These are phyloP conservation scores for Podospora appendiculata DNA, from an alignment of 495 filamentous ascomycete genomes.

Conservation along the genomic window DNA sequence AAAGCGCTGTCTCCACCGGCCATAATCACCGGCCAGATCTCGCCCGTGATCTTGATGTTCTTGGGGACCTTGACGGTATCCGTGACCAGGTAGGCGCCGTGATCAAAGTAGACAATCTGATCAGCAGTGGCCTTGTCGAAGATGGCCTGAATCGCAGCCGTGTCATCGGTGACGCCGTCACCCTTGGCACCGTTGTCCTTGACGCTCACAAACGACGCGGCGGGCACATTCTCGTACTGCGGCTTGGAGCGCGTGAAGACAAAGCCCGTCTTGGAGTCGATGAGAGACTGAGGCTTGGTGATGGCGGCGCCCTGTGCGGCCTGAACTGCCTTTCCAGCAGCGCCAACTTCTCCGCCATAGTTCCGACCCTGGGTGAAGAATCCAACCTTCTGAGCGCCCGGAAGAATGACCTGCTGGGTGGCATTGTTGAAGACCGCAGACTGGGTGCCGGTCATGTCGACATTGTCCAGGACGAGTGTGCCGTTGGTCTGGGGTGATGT, in stretches of 20 bases:
- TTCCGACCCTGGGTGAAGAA: constrained; percentile 70
- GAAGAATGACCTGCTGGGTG: constrained; percentile 54
- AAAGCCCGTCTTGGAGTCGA: constrained; percentile 40
- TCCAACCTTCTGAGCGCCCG: constrained; percentile 60
- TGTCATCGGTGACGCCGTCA: constrained; percentile 64
- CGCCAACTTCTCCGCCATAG: constrained; percentile 43
- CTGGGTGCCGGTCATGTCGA: constrained; percentile 56
- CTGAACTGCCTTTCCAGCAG: constrained; percentile 41
- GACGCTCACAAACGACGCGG: constrained; percentile 62
- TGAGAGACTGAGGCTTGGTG: constrained; percentile 50
- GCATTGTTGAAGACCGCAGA: constrained; percentile 47
- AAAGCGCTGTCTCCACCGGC: constrained; percentile 62
- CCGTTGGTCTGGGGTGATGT: constrained; percentile 59
- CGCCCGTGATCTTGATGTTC: constrained; percentile 76
- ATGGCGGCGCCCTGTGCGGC: constrained; percentile 34
- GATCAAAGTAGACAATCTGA: constrained; percentile 84
- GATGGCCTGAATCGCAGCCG: constrained; percentile 60
- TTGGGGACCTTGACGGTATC: constrained; percentile 77
- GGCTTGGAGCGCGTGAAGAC: constrained; percentile 64
- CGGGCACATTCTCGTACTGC: constrained; percentile 58
- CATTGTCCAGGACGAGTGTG: constrained; percentile 78
- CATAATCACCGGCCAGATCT: constrained; percentile 86
- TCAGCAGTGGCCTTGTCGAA: constrained; percentile 51
- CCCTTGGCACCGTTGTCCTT: constrained; percentile 73
- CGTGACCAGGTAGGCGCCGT: constrained; percentile 81